Evolutionary conservation across 768 basidiomycete species (phyloP).

Genomic region (Suillus occidentalis): DNA sequence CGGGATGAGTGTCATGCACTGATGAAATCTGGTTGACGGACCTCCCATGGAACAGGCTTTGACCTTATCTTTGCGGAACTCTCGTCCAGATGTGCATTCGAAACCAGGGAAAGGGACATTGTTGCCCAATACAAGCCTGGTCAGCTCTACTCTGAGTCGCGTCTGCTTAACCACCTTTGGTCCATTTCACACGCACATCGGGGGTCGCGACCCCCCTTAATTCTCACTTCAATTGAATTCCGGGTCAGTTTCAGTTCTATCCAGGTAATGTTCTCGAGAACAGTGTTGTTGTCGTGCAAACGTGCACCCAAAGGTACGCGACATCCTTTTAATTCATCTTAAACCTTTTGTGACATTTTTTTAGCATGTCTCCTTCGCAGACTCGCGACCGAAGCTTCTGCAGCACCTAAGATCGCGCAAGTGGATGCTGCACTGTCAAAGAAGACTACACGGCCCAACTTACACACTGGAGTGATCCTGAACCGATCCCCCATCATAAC

Average conservation of each 20-base stretch:
- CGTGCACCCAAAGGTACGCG: slow-evolving; percentile 29
- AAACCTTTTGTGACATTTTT: not conserved
- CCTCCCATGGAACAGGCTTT: slow-evolving; percentile 97
- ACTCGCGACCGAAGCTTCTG: slow-evolving; percentile 43
- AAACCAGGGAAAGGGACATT: slow-evolving; percentile 79
- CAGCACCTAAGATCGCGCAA: not conserved
- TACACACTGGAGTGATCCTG: slow-evolving; percentile 68
- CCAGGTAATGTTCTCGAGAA: slow-evolving; percentile 35
- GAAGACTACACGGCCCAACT: slow-evolving; percentile 32
- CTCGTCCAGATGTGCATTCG: slow-evolving; percentile 84
- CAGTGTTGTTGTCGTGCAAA: slow-evolving; percentile 31
- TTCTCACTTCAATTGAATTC: not conserved
- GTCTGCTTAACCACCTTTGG: slow-evolving; percentile 3
- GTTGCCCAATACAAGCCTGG: slow-evolving; percentile 10
- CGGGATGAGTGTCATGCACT: slow-evolving; percentile 14
- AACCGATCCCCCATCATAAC: slow-evolving; percentile 79
- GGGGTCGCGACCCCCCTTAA: slow-evolving; percentile 7
- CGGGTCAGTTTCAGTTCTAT: not conserved
- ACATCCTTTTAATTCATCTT: too few relatives aligned
- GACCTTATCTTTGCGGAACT: slow-evolving; percentile 82
- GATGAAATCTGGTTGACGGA: slow-evolving; percentile 30
- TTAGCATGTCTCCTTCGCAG: slow-evolving; percentile 32
- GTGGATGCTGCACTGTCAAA: slow-evolving; percentile 27
- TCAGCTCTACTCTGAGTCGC: not conserved
- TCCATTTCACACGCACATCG: slow-evolving; percentile 2